These are phyloP conservation scores for Kwoniella dendrophila DNA, from an alignment of 768 basidiomycete species.

Conservation along the genomic window DNA sequence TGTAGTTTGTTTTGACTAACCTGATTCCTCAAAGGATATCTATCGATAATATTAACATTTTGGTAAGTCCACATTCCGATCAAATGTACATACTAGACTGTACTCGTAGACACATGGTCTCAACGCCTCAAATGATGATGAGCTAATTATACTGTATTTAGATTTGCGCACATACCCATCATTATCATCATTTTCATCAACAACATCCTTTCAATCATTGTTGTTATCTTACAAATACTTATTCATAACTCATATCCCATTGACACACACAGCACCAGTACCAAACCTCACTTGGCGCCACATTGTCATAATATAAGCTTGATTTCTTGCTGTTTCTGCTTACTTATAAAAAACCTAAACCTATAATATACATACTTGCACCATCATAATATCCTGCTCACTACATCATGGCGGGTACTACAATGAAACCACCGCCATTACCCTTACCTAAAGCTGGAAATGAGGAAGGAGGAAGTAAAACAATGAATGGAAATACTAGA, in stretches of 20 bases:
- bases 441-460: constrained; percentile 3
- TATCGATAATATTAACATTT: background rate
- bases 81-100: no score
- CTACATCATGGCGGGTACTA: background rate
- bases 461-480: background rate
- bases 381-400: background rate
- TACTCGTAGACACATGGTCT: background rate
- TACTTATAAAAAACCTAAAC: no score
- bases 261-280: background rate
- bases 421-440: constrained; percentile 15
- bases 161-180: constrained; percentile 2
- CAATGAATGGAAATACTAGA: background rate
- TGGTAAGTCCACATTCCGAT: background rate
- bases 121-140: constrained; percentile 3
- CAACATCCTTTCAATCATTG: background rate
- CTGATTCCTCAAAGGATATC: background rate
- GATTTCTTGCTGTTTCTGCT: constrained; percentile 5
- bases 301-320: no score
- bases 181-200: background rate
- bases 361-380: no score
- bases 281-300: background rate
- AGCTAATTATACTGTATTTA: no score
- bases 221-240: background rate
- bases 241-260: background rate
- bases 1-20: no score